These are phyloP conservation scores for Talaromyces rugulosus DNA, from an alignment of 2,329 filamentous ascomycete species.

Conservation along the genomic window DNA sequence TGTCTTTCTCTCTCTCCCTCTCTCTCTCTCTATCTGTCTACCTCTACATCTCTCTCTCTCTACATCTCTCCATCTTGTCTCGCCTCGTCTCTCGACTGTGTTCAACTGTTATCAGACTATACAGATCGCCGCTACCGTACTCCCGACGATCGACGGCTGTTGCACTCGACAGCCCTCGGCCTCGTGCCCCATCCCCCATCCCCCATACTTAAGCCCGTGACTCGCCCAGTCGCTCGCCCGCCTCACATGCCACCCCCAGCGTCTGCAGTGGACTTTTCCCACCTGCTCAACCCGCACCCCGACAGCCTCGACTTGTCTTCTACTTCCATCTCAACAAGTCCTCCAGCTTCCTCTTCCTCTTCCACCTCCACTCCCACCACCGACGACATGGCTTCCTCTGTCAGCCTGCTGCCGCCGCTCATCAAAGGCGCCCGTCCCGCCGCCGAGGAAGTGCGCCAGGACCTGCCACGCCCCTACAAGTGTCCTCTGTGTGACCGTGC, in stretches of 20 bases:
- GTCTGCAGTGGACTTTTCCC: constrained; percentile 70
- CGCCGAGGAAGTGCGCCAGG: constrained; percentile 61
- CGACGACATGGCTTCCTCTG: constrained; percentile 39
- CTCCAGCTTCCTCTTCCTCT: constrained; percentile 12
- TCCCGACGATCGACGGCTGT: constrained; percentile 13
- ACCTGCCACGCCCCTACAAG: constrained; percentile 95
- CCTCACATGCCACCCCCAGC: constrained; percentile 71
- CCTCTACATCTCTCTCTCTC: constrained; percentile 9
- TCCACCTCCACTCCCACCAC: constrained; percentile 13
- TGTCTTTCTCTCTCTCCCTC: constrained; percentile 17
- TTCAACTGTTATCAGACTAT: constrained; percentile 12
- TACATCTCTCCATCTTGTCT: not conserved
- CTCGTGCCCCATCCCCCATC: constrained; percentile 5
- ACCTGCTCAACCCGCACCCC: constrained; percentile 61
- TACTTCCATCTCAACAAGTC: constrained; percentile 13
- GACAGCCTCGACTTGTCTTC: not conserved
- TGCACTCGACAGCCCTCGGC: not conserved
- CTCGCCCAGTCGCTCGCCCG: constrained; percentile 9
- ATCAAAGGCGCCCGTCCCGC: constrained; percentile 49
- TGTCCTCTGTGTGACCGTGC: constrained; percentile 97
- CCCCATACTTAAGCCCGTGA: constrained; percentile 7
- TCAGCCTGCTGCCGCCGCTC: constrained; percentile 42
- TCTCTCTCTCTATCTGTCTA: constrained; percentile 11
- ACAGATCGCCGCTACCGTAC: constrained; percentile 9
- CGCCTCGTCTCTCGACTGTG: constrained; percentile 4